Conservation (phyloP, 2,329 filamentous ascomycete genomes). For the Rosellinia necatrix region DNA sequence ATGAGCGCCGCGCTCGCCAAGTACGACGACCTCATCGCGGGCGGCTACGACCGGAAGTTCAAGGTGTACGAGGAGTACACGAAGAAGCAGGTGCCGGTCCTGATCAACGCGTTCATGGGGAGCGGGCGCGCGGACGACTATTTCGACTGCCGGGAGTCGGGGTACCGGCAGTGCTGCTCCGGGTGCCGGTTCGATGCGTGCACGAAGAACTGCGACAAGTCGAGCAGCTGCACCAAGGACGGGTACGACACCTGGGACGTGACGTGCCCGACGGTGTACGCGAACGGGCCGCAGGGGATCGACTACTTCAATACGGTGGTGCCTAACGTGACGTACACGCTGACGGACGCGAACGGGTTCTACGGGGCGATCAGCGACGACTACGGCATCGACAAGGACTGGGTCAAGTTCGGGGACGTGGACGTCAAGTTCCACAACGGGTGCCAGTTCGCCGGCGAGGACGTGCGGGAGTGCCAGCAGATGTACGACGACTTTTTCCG, state of each 20-base stretch:
- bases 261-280: slow-evolving; percentile 16
- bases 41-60: slow-evolving; percentile 36
- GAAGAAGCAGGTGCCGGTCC: slow-evolving; percentile 16
- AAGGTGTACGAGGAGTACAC: slow-evolving; percentile 24
- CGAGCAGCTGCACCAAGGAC: slow-evolving; percentile 7
- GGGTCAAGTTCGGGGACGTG: slow-evolving; percentile 27
- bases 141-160: slow-evolving; percentile 25
- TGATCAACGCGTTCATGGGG: slow-evolving; percentile 26
- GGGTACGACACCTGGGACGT: slow-evolving; percentile 1
- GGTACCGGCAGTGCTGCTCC: slow-evolving; percentile 14
- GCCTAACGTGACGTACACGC: slow-evolving; percentile 21
- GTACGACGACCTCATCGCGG: slow-evolving; percentile 28
- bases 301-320: slow-evolving; percentile 10
- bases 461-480: slow-evolving; percentile 9
- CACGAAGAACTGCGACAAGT: slow-evolving; percentile 12
- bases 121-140: slow-evolving; percentile 27
- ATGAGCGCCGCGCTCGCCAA: slow-evolving; percentile 14
- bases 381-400: slow-evolving; percentile 31
- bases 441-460: slow-evolving; percentile 17
- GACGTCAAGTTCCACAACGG: slow-evolving; percentile 9
- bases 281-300: neutral
- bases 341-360: slow-evolving; percentile 28
- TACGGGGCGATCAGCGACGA: slow-evolving; percentile 27
- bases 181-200: slow-evolving; percentile 12
- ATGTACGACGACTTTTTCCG: slow-evolving; percentile 21